These are phyloP conservation scores for Entomortierella beljakovae DNA, from an alignment of 192 early-diverging fungal species.

Conservation along the genomic window DNA sequence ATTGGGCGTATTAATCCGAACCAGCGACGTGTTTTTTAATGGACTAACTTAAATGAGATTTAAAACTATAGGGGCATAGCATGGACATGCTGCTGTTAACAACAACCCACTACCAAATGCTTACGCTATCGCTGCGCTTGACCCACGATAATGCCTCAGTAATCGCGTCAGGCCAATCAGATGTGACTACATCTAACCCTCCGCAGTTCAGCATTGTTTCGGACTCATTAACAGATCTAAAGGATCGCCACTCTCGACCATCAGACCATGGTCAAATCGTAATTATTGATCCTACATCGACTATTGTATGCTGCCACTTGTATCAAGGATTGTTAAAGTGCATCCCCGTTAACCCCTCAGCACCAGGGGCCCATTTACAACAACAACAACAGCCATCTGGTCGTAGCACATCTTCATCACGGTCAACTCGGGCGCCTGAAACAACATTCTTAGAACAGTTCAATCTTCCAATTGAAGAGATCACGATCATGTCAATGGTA, in stretches of 20 bases:
- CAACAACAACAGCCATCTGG: slow-evolving; percentile 5
- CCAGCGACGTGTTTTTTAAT: too few species aligned
- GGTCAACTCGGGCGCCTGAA: slow-evolving; percentile 5
- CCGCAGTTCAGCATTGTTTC: slow-evolving; percentile 63
- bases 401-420: neutral
- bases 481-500: slow-evolving; percentile 62
- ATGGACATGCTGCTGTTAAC: slow-evolving; percentile 77
- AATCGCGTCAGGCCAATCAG: neutral
- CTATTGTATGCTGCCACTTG: slow-evolving; percentile 66
- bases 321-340: slow-evolving; percentile 80
- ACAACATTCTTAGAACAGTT: slow-evolving; percentile 15
- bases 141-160: slow-evolving; percentile 19
- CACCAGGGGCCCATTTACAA: neutral
- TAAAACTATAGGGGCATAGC: slow-evolving; percentile 52
- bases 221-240: slow-evolving; percentile 71
- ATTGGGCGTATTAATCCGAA: too few species aligned
- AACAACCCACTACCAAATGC: slow-evolving; percentile 76
- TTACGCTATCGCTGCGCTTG: slow-evolving; percentile 76
- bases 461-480: slow-evolving; percentile 59
- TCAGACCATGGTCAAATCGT: slow-evolving; percentile 64
- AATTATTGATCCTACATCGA: slow-evolving; percentile 65
- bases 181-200: neutral
- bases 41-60: neutral
- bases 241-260: slow-evolving; percentile 62
- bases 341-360: slow-evolving; percentile 60